Conservation (phyloP, 2,329 filamentous ascomycete species). For the Arthrinium phaeospermum region DNA sequence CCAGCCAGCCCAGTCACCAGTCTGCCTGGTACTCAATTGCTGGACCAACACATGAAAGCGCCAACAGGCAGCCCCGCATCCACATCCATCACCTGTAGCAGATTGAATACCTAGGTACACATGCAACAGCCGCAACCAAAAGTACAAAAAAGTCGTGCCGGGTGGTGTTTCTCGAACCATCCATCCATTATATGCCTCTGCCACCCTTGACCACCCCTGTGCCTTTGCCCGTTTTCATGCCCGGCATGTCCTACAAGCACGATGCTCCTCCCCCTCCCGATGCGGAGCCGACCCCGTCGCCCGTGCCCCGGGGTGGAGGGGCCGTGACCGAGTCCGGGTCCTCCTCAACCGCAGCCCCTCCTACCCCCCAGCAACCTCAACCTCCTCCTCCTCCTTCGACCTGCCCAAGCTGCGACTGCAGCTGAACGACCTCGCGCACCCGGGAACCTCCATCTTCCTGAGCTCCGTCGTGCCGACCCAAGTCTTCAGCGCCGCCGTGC, state of each 20-base stretch:
- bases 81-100: neutral
- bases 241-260: conserved; percentile 36
- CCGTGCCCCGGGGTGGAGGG: conserved; percentile 26
- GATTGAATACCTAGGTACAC: neutral
- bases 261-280: conserved; percentile 28
- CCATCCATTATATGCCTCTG: conserved; percentile 32
- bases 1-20: neutral
- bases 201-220: conserved; percentile 40
- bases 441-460: conserved; percentile 72
- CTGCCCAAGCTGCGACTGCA: conserved; percentile 65
- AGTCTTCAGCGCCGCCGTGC: conserved; percentile 67
- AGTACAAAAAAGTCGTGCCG: neutral
- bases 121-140: neutral
- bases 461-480: conserved; percentile 64
- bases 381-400: conserved; percentile 24
- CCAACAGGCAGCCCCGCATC: neutral
- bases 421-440: conserved; percentile 62
- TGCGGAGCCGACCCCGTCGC: conserved; percentile 25
- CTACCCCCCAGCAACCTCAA: neutral
- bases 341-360: conserved; percentile 17
- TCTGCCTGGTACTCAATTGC: neutral
- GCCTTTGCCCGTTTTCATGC: conserved; percentile 40
- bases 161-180: neutral
- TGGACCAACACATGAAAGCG: neutral
- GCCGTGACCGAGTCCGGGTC: conserved; percentile 2